Conservation (phyloP, 225 moss, liverwort and hornwort genomes). For the Polytrichum commune region DNA sequence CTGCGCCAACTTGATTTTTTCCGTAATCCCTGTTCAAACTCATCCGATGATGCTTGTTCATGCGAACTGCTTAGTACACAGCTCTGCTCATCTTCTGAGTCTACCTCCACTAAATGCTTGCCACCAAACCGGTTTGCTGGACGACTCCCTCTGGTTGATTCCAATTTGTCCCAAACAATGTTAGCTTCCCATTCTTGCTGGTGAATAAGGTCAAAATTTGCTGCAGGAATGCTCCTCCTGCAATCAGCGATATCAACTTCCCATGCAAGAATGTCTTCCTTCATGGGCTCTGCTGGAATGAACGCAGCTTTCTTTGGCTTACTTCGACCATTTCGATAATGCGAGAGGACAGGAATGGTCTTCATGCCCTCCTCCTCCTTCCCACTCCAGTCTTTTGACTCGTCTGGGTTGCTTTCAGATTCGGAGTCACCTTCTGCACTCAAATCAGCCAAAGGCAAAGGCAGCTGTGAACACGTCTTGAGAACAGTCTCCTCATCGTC, state of each 20-base stretch:
- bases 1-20: slow-evolving; percentile 44
- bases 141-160: slow-evolving; percentile 18
- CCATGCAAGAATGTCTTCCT: slow-evolving; percentile 38
- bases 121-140: slow-evolving; percentile 8
- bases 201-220: slow-evolving; percentile 85
- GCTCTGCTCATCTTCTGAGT: slow-evolving; percentile 61
- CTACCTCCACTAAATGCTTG: slow-evolving; percentile 45
- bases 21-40: slow-evolving; percentile 18
- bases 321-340: slow-evolving; percentile 27
- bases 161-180: slow-evolving; percentile 73
- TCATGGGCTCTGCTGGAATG: slow-evolving; percentile 71
- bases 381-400: slow-evolving; percentile 44
- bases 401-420: slow-evolving; percentile 38
- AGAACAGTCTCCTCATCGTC: slow-evolving; percentile 88
- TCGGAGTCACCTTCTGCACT: slow-evolving; percentile 32
- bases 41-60: slow-evolving; percentile 12
- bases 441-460: slow-evolving; percentile 36
- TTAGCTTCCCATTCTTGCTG: slow-evolving; percentile 89
- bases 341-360: slow-evolving; percentile 20
- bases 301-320: slow-evolving; percentile 56
- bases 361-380: slow-evolving; percentile 42
- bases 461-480: slow-evolving; percentile 52
- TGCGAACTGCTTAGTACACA: slow-evolving; percentile 26
- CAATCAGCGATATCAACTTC: slow-evolving; percentile 49
- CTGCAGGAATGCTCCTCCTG: slow-evolving; percentile 52